Evolutionary conservation across 352 stramenopile species (phyloP).

Genomic region (Phytophthora sp.): DNA sequence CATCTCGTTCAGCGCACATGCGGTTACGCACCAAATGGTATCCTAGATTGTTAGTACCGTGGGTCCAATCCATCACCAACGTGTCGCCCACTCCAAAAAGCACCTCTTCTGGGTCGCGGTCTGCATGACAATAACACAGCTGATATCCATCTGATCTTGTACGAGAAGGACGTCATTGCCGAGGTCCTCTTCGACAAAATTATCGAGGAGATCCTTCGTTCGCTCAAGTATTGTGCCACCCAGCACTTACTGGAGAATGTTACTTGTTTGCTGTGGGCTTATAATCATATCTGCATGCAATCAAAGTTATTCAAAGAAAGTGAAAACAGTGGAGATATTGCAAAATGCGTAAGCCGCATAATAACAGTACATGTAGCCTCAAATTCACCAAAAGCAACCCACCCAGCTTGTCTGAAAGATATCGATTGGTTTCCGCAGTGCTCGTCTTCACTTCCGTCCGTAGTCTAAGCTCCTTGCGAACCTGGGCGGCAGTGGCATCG

Average conservation of each 20-base stretch:
- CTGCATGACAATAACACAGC: not conserved
- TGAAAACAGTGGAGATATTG: not conserved
- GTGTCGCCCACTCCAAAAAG: not conserved
- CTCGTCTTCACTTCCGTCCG: not conserved
- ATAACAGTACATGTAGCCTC: too few species aligned
- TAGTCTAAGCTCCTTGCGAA: not conserved
- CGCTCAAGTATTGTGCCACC: not conserved
- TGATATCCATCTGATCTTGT: conserved; percentile 1
- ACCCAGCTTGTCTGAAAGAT: conserved; percentile 12
- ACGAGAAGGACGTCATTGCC: not conserved
- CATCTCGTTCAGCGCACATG: too few species aligned
- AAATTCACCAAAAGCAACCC: too few species aligned
- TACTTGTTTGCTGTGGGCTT: conserved; percentile 17
- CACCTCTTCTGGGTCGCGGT: not conserved
- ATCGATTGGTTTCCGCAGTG: conserved; percentile 7
- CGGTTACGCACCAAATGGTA: conserved; percentile 22
- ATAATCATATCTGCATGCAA: conserved; percentile 10
- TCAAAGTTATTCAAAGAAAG: not conserved
- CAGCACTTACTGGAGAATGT: conserved; percentile 6
- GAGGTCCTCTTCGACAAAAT: conserved; percentile 16
- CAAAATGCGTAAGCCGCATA: too few species aligned
- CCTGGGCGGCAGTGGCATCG: not conserved
- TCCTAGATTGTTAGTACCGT: not conserved
- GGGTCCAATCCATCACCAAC: not conserved
- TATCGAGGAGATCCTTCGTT: not conserved